These are phyloP conservation scores for Dittrichia graveolens DNA, from an alignment of 129 eudicot genomes.

Conservation along the genomic window DNA sequence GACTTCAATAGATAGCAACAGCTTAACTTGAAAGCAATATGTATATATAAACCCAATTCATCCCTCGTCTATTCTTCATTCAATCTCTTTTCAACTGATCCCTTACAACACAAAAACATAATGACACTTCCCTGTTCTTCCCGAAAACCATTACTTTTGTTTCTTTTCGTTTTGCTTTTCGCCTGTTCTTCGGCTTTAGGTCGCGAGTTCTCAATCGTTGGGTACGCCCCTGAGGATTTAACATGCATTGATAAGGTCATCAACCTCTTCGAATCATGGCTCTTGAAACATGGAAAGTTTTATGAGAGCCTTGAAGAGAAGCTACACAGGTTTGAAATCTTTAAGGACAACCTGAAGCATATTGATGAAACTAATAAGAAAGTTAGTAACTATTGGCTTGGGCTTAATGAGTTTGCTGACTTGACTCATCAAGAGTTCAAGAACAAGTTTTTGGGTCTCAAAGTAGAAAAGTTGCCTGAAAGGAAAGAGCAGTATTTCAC, in stretches of 20 bases:
- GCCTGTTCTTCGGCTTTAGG: conserved; percentile 23
- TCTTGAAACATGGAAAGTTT: conserved; percentile 33
- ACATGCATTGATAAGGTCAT: conserved; percentile 40
- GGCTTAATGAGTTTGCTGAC: conserved; percentile 40
- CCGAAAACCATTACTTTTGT: conserved; percentile 1
- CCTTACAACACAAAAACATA: conserved; percentile 5
- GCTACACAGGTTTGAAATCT: conserved; percentile 42
- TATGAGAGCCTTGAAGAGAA: conserved; percentile 44
- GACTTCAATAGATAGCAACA: conserved; percentile 20
- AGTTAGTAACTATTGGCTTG: conserved; percentile 38
- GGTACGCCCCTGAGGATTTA: conserved; percentile 37
- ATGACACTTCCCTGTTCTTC: conserved; percentile 26
- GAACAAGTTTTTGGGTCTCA: conserved; percentile 35
- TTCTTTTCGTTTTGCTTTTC: conserved; percentile 15
- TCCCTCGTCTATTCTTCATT: conserved; percentile 30
- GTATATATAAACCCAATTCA: conserved; percentile 27
- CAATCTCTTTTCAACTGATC: conserved; percentile 16
- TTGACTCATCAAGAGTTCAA: conserved; percentile 40
- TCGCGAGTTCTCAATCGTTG: conserved; percentile 33
- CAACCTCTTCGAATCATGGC: conserved; percentile 41
- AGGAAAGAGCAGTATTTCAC: conserved; percentile 10
- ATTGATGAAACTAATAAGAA: conserved; percentile 46
- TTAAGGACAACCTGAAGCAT: conserved; percentile 41
- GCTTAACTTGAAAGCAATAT: conserved; percentile 31
- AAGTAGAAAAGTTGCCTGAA: conserved; percentile 27